Conservation (phyloP, 306 rosid species). For the Vigna radiata region DNA sequence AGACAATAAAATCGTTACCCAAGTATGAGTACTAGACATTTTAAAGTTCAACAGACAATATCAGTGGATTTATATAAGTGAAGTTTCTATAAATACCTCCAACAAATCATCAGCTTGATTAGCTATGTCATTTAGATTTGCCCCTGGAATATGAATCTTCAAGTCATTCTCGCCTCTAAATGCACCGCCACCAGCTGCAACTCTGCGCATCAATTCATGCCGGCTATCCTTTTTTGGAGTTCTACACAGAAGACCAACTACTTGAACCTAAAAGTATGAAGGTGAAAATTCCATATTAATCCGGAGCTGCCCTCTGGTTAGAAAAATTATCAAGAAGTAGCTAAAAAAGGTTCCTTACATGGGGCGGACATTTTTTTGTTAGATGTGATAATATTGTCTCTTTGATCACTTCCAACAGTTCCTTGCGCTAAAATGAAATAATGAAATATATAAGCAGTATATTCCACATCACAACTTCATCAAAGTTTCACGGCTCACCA, state of each 20-base stretch:
- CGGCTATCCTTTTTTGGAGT: conserved; percentile 91
- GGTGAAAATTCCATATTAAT: conserved; percentile 19
- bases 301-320: conserved; percentile 11
- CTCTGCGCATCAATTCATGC: conserved; percentile 86
- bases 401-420: conserved; percentile 87
- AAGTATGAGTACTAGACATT: not conserved
- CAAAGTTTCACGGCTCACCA: not conserved
- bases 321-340: conserved; percentile 26
- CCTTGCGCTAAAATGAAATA: conserved; percentile 67
- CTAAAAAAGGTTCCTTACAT: conserved; percentile 63
- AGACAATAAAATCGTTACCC: not conserved
- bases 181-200: conserved; percentile 90
- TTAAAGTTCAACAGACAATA: not conserved
- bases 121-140: conserved; percentile 91
- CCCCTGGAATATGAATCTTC: conserved; percentile 82
- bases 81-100: conserved; percentile 65
- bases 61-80: conserved; percentile 17
- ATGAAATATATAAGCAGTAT: conserved; percentile 33
- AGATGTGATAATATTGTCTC: conserved; percentile 92
- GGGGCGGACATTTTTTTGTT: conserved; percentile 86
- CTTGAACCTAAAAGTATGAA: conserved; percentile 73
- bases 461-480: conserved; percentile 31
- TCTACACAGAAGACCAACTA: conserved; percentile 89
- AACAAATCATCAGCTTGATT: conserved; percentile 96
- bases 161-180: conserved; percentile 70